phyloP scores from a whole-genome alignment of 352 stramenopile species.

The Peronospora destructor region DNA sequence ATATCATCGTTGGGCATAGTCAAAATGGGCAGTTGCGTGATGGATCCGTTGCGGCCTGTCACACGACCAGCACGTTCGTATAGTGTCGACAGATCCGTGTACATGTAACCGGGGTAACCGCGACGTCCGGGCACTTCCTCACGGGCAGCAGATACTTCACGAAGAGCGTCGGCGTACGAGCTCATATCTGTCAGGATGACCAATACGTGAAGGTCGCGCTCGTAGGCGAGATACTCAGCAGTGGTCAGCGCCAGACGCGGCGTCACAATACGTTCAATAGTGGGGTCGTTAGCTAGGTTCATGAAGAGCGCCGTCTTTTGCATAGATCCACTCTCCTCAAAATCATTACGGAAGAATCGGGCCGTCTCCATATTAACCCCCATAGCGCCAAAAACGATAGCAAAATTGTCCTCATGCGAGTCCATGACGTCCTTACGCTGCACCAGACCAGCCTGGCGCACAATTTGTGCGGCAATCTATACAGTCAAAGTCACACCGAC shows the following conservation, averaged over 20 bases:
- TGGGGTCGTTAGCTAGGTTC: constrained; percentile 99
- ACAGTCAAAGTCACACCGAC: not conserved
- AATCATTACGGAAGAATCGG: constrained; percentile 95
- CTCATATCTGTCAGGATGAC: constrained; percentile 99
- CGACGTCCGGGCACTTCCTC: constrained; percentile 96
- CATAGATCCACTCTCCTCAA: constrained; percentile 97
- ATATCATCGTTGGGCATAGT: constrained; percentile 99
- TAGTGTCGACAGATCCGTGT: constrained; percentile 99
- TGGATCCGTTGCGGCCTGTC: constrained; percentile 95
- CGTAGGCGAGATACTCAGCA: constrained; percentile 98
- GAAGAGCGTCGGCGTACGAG: constrained; percentile 96
- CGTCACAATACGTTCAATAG: constrained; percentile 99
- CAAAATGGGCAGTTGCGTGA: constrained; percentile 98
- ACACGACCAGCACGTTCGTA: constrained; percentile 98
- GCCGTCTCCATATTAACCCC: constrained; percentile 99
- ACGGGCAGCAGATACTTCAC: constrained; percentile 92
- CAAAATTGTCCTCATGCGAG: constrained; percentile 99
- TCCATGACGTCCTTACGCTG: constrained; percentile 98
- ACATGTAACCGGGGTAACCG: constrained; percentile 99
- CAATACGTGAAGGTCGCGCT: constrained; percentile 98
- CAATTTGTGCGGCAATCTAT: constrained; percentile 97
- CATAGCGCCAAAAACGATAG: constrained; percentile 99
- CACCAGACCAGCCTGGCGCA: constrained; percentile 96
- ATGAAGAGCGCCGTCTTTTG: constrained; percentile 98
- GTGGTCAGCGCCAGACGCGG: constrained; percentile 97